A percentile compares a stretch with the other conserved stretches of the same genome.
phyloP scores from a whole-genome alignment of 768 basidiomycete species.

The Amanita molliuscula region DNA sequence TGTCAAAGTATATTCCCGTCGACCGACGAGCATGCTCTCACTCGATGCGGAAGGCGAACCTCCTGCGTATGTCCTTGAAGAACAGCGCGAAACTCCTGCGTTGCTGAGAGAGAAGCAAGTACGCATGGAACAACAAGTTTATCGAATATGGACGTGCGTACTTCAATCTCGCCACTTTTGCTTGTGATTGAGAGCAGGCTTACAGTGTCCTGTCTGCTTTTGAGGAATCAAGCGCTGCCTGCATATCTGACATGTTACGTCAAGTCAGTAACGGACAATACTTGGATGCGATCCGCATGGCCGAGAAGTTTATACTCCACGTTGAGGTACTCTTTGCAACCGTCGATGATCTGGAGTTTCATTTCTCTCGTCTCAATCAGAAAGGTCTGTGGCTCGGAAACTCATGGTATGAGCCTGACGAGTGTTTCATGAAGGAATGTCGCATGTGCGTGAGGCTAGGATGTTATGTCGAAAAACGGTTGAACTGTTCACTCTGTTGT shows the following conservation, averaged over 20 bases:
- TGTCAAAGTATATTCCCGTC: constrained; percentile 77
- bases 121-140: constrained; percentile 94
- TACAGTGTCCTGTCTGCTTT: constrained; percentile 87
- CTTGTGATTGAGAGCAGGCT: neutral
- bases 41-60: constrained; percentile 41
- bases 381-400: constrained; percentile 54
- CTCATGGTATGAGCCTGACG: neutral
- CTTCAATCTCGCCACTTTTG: constrained; percentile 1
- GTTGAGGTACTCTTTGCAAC: constrained; percentile 96
- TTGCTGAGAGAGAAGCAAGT: constrained; percentile 85
- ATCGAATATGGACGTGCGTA: constrained; percentile 96
- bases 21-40: constrained; percentile 52
- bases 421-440: constrained; percentile 61
- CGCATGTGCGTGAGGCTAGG: constrained; percentile 94
- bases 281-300: constrained; percentile 94
- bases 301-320: constrained; percentile 96
- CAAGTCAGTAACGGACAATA: constrained; percentile 97
- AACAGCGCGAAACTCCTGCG: constrained; percentile 63
- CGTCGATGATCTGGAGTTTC: constrained; percentile 90
- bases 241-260: constrained; percentile 97
- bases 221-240: constrained; percentile 98
- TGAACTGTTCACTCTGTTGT: constrained; percentile 92
- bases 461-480: constrained; percentile 99
- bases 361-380: constrained; percentile 67
- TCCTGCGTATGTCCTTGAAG: constrained; percentile 64